Evolutionary conservation across 2,329 filamentous ascomycete genomes (phyloP).

Genomic region (Cladosporium sp.): DNA sequence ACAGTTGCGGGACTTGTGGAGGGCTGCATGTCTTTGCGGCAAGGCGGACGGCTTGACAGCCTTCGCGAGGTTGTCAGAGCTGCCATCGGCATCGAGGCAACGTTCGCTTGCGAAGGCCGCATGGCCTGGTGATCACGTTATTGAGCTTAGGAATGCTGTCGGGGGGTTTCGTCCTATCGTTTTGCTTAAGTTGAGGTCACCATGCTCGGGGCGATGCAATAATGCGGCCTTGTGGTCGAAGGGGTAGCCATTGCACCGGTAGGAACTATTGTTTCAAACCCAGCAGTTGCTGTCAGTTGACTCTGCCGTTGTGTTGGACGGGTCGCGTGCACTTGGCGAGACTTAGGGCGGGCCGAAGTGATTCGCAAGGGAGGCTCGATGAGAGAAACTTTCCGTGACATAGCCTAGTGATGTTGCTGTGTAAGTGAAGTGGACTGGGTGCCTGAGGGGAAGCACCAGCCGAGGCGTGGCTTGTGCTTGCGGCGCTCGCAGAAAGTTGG

Average conservation of each 20-base stretch:
- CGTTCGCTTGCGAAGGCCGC: background rate
- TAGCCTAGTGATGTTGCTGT: background rate
- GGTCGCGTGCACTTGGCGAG: background rate
- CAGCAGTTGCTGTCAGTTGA: background rate
- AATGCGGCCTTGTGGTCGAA: background rate
- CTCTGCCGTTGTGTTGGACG: background rate
- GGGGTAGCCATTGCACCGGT: background rate
- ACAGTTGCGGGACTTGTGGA: background rate
- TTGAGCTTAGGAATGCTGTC: background rate
- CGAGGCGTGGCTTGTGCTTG: background rate
- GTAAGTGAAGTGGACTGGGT: background rate
- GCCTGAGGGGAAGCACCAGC: background rate
- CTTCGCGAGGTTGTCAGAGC: background rate
- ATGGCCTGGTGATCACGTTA: conserved; percentile 6
- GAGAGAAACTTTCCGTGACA: background rate
- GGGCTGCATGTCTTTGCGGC: background rate
- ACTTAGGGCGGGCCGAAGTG: background rate
- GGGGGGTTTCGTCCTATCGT: background rate
- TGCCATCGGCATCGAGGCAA: background rate
- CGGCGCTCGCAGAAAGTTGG: background rate
- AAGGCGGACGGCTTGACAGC: background rate
- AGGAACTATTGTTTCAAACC: conserved; percentile 3
- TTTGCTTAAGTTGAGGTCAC: background rate
- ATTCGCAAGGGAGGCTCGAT: background rate
- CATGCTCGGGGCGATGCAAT: background rate